Conservation (phyloP, 176 grass and related monocot genomes). For the Aegilops umbellulata region DNA sequence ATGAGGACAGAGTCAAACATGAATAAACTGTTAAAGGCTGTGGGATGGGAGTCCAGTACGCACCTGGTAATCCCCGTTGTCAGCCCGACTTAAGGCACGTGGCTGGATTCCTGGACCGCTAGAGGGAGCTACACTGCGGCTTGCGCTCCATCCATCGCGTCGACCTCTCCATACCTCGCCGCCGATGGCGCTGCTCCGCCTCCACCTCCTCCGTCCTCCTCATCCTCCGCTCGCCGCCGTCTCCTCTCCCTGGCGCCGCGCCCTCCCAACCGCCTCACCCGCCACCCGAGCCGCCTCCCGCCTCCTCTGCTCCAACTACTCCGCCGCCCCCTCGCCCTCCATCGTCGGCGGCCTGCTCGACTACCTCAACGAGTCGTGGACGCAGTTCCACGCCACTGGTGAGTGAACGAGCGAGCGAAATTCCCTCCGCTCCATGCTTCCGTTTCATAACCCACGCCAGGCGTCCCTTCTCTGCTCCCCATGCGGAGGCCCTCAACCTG, state of each 20-base stretch:
- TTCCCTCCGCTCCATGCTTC: too few species aligned
- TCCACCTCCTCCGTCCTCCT: slow-evolving; percentile 43
- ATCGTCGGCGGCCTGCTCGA: slow-evolving; percentile 83
- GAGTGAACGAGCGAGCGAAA: not conserved
- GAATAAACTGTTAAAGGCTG: too few species aligned
- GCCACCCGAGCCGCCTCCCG: not conserved
- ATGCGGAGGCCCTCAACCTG: not conserved
- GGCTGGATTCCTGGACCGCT: too few species aligned
- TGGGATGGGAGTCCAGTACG: too few species aligned
- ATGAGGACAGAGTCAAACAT: too few species aligned
- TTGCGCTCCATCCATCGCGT: not conserved
- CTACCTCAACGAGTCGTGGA: slow-evolving; percentile 99
- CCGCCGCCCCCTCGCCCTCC: slow-evolving; percentile 25
- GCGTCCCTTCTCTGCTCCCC: too few species aligned
- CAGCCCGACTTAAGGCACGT: too few species aligned
- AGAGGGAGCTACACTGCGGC: too few species aligned
- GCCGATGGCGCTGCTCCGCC: slow-evolving; percentile 46
- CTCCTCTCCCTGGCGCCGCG: slow-evolving; percentile 1
- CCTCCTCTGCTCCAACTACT: slow-evolving; percentile 35
- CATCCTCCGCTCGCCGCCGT: not conserved
- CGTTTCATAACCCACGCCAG: too few species aligned
- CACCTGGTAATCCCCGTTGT: too few species aligned
- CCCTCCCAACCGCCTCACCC: not conserved
- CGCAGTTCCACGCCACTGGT: slow-evolving; percentile 98
- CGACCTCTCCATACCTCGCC: not conserved